Conservation (phyloP, 495 filamentous ascomycete species). For the Penicillium atrosanguineum region DNA sequence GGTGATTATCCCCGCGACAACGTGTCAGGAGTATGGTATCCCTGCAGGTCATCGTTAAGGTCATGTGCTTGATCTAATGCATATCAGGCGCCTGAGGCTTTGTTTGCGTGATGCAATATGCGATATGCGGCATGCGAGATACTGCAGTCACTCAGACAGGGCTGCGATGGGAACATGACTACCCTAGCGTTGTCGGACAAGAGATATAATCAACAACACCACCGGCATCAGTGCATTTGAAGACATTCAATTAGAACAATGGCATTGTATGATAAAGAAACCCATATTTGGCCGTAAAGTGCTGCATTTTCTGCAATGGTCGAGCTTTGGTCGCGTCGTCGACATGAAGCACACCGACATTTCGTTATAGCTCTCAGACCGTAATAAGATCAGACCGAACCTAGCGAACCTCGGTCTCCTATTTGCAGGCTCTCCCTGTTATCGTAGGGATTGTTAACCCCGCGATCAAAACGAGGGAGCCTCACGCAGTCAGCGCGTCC, state of each 20-base stretch:
- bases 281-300: background rate
- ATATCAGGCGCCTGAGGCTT: slow-evolving; percentile 1
- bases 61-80: slow-evolving; percentile 16
- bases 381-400: slow-evolving; percentile 6
- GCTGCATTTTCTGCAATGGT: background rate
- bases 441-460: slow-evolving; percentile 6
- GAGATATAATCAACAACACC: background rate
- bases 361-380: background rate
- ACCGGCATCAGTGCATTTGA: background rate
- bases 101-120: slow-evolving; percentile 10
- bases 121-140: slow-evolving; percentile 18
- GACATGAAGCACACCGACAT: slow-evolving; percentile 6
- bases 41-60: slow-evolving; percentile 12
- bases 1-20: slow-evolving; percentile 4
- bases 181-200: background rate
- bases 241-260: background rate
- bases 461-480: slow-evolving; percentile 12
- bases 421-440: slow-evolving; percentile 2
- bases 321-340: background rate
- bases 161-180: background rate
- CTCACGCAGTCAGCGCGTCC: slow-evolving; percentile 10
- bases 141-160: slow-evolving; percentile 6
- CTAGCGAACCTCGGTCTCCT: background rate
- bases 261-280: background rate
- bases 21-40: slow-evolving; percentile 7